These are phyloP conservation scores for Boletellus sp. DNA, from an alignment of 768 basidiomycete genomes.

Conservation along the genomic window DNA sequence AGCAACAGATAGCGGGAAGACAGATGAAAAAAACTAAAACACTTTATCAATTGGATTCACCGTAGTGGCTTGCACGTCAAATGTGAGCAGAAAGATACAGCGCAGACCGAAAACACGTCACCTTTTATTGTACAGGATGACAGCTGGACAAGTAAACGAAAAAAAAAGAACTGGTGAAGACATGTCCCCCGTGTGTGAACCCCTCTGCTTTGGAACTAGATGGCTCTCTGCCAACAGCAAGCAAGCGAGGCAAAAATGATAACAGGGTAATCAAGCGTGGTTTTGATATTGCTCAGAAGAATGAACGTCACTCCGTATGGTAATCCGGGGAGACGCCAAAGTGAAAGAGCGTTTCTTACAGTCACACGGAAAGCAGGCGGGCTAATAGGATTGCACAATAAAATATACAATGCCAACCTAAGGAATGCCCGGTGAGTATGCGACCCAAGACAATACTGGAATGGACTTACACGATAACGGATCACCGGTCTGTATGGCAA, in stretches of 20 bases:
- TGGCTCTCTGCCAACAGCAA: conserved; percentile 24
- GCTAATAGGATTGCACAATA: conserved; percentile 30
- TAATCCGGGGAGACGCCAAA: conserved; percentile 72
- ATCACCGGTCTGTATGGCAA: conserved; percentile 37
- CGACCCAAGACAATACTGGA: conserved; percentile 15
- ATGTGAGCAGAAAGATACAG: not conserved
- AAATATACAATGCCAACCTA: conserved; percentile 35
- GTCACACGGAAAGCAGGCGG: conserved; percentile 9
- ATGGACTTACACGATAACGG: conserved; percentile 36
- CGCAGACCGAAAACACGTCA: conserved; percentile 5
- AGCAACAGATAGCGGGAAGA: conserved; percentile 42
- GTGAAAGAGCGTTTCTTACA: conserved; percentile 61
- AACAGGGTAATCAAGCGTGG: conserved; percentile 30
- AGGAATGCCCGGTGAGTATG: conserved; percentile 11
- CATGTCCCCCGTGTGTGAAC: conserved; percentile 54
- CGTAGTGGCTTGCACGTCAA: not conserved
- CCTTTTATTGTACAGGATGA: conserved; percentile 8
- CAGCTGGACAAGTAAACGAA: not conserved
- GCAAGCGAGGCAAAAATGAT: conserved; percentile 41
- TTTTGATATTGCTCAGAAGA: conserved; percentile 72
- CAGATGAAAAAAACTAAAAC: not conserved
- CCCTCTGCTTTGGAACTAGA: conserved; percentile 33
- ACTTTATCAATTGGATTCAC: conserved; percentile 5
- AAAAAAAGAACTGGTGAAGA: not conserved
- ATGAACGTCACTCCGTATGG: conserved; percentile 73